Evolutionary conservation across 2,329 filamentous ascomycete species (phyloP).

Genomic region (Teratosphaeria zuluensis): DNA sequence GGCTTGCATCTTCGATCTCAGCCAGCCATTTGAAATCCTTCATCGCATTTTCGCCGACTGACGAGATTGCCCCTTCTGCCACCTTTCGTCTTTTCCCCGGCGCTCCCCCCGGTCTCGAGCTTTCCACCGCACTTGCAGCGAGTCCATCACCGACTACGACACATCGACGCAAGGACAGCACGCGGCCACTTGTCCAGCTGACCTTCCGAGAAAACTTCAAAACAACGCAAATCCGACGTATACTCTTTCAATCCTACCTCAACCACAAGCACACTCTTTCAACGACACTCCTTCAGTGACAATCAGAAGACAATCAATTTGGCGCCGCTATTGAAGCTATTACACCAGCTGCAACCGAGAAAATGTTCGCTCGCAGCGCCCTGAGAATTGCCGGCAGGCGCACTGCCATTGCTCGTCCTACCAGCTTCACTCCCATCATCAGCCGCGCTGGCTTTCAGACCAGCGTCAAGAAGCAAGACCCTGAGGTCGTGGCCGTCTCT

Average conservation of each 20-base stretch:
- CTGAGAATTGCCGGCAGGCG: constrained; percentile 5
- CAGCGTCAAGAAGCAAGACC: constrained; percentile 14
- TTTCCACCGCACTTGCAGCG: not conserved
- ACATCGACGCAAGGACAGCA: not conserved
- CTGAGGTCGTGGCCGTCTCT: constrained; percentile 23
- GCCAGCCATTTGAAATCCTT: not conserved
- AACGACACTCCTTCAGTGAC: not conserved
- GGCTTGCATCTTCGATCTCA: not conserved
- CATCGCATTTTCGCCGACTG: not conserved
- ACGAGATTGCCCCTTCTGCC: not conserved
- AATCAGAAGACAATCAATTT: not conserved
- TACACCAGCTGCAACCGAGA: not conserved
- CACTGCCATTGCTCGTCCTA: constrained; percentile 2
- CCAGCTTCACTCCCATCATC: constrained; percentile 1
- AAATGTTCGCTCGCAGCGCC: constrained; percentile 9
- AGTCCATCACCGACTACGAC: not conserved
- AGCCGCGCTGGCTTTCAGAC: constrained; percentile 17
- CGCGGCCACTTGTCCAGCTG: not conserved
- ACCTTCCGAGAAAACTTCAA: not conserved
- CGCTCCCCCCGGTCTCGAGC: not conserved
- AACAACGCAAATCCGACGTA: not conserved
- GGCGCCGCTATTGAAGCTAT: constrained; percentile 1
- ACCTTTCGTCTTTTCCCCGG: not conserved
- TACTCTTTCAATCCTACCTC: not conserved
- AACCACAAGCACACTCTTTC: not conserved